Conservation (phyloP, 2,329 filamentous ascomycete species). For the Thelonectria olida region DNA sequence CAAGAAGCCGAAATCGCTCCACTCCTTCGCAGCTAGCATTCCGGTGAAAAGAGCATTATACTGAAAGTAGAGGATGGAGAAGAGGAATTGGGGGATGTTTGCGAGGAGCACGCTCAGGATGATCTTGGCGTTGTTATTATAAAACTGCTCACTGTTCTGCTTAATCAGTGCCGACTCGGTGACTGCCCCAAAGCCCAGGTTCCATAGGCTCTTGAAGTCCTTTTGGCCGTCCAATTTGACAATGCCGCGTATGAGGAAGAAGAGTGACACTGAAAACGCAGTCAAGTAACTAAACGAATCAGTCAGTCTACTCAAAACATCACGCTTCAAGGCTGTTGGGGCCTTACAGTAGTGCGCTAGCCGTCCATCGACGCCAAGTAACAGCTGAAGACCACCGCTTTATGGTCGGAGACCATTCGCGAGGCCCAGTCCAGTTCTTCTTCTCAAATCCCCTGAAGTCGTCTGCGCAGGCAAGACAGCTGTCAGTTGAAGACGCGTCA, state of each 20-base stretch:
- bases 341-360: neutral
- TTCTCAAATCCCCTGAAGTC: neutral
- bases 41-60: conserved; percentile 1
- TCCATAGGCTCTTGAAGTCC: neutral
- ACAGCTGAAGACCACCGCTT: neutral
- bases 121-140: neutral
- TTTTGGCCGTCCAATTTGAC: neutral
- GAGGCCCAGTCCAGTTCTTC: neutral
- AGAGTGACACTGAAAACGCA: neutral
- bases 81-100: conserved; percentile 2
- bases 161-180: neutral
- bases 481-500: neutral
- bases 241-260: neutral
- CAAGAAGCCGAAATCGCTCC: conserved; percentile 1
- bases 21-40: conserved; percentile 5
- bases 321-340: neutral
- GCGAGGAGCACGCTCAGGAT: neutral
- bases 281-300: neutral
- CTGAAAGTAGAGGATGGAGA: conserved; percentile 7
- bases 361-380: neutral
- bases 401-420: neutral
- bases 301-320: too few relatives aligned
- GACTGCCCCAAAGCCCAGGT: conserved; percentile 1
- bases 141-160: neutral
- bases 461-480: neutral